Evolutionary conservation across 495 filamentous ascomycete species (phyloP).

Genomic region (Neurospora terricola): DNA sequence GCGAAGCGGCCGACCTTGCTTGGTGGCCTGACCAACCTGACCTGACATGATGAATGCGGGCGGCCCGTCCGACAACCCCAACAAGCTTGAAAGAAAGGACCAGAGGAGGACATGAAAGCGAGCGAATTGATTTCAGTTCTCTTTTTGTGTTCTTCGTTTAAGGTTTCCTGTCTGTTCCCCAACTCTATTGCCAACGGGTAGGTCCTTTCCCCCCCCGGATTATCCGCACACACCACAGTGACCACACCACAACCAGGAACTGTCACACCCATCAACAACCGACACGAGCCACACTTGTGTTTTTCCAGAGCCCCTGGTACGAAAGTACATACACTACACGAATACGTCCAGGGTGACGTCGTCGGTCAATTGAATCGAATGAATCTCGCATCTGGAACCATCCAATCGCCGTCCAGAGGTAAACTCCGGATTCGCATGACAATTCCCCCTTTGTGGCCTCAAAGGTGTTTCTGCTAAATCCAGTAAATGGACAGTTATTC

Average conservation of each 20-base stretch:
- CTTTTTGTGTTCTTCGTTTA: not conserved
- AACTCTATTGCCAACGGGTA: no score
- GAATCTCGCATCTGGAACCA: not conserved
- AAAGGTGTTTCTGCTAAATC: not conserved
- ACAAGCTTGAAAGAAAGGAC: not conserved
- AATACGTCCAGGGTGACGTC: not conserved
- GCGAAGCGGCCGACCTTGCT: not conserved
- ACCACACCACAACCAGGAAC: not conserved
- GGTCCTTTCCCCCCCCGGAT: no score
- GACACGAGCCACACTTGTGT: not conserved
- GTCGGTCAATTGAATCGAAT: not conserved
- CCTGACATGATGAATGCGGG: not conserved
- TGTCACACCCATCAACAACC: not conserved
- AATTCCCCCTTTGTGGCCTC: not conserved
- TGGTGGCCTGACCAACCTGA: not conserved
- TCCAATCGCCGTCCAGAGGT: not conserved
- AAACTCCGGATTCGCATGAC: not conserved
- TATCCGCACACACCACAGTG: not conserved
- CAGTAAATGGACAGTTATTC: not conserved
- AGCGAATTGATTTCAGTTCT: not conserved
- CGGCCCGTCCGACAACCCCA: not conserved
- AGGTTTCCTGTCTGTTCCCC: no score
- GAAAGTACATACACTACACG: no score
- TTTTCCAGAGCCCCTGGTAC: not conserved
- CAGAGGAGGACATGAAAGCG: not conserved